Conservation (phyloP, 2,329 filamentous ascomycete species). For the Calonectria montana region DNA sequence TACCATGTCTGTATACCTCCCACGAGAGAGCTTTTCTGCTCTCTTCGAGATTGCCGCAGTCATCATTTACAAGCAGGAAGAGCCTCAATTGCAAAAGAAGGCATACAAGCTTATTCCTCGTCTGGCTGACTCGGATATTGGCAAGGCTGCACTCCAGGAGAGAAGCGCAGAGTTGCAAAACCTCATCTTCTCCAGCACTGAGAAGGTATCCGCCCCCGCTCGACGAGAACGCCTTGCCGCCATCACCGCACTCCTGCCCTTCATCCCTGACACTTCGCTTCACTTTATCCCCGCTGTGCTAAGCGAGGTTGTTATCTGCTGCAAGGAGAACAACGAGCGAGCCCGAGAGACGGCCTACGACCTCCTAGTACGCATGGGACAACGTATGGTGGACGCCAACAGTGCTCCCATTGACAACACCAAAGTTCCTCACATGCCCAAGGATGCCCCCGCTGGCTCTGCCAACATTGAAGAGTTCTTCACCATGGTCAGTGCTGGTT, state of each 20-base stretch:
- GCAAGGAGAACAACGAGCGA: slow-evolving; percentile 98
- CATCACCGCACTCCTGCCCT: slow-evolving; percentile 82
- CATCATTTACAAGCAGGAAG: slow-evolving; percentile 83
- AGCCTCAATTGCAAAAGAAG: slow-evolving; percentile 97
- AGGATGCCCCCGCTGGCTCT: slow-evolving; percentile 78
- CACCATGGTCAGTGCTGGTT: slow-evolving; percentile 96
- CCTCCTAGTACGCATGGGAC: slow-evolving; percentile 87
- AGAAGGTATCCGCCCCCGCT: slow-evolving; percentile 88
- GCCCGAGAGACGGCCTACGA: slow-evolving; percentile 91
- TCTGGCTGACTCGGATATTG: slow-evolving; percentile 82
- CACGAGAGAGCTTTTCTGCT: slow-evolving; percentile 83
- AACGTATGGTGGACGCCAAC: slow-evolving; percentile 75
- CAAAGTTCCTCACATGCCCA: slow-evolving; percentile 88
- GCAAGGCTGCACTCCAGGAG: slow-evolving; percentile 79
- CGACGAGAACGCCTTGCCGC: slow-evolving; percentile 88
- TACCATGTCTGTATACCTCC: slow-evolving; percentile 93
- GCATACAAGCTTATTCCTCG: slow-evolving; percentile 98
- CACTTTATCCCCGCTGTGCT: slow-evolving; percentile 94
- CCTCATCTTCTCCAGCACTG: slow-evolving; percentile 81
- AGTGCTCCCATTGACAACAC: slow-evolving; percentile 84
- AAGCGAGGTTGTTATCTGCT: slow-evolving; percentile 94
- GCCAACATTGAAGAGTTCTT: slow-evolving; percentile 95
- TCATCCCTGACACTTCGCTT: slow-evolving; percentile 80
- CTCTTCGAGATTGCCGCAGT: slow-evolving; percentile 89
- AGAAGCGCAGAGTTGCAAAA: slow-evolving; percentile 83